Evolutionary conservation across 2,329 filamentous ascomycete species (phyloP), one percentile per base, ranked within the genome.

Genomic region (Leptographium procerum): DNA sequence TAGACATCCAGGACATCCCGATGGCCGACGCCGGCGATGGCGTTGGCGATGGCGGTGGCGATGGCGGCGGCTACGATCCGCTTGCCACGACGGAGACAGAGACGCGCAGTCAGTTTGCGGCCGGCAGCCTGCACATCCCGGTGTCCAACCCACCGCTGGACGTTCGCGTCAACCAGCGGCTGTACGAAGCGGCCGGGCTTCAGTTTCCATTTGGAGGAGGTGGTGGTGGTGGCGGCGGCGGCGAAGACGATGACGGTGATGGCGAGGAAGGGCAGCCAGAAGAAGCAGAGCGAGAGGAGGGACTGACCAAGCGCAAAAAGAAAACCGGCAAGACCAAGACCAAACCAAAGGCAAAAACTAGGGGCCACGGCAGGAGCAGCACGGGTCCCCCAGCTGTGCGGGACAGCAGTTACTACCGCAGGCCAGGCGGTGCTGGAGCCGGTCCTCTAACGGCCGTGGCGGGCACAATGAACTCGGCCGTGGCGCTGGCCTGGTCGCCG

Each of bases 401-500:
- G 14, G 26, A 29, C 22, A 28, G 47, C 26, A 16, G 43, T 53
- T n/a, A 55, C 22, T 51, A 34, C 33, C 36, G 54, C 2, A 56
- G 54, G 28, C 55, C 60, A 3, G 31, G 65, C 1, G 79, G 78
- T 13, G 77, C 75, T 4, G 79, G 79, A 0, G 66, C 64, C 5
- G 75, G 75, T 3, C 62, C 72, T 2, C 72, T 81, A 43, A 77
- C 77, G 0, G 74, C 74, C 19, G 72, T 73, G 2, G 80, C 79
- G 4, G 72, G 72, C 52, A 76, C 77, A 4, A 71, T 84, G 64
- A 82, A 80, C 61, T 80, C 84, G 63, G 74, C 80, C 19, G 73
- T 82, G 16, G 68, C 72, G 10, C 62, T 83, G 24, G 77, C 74
- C 53, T 84, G 81, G 81, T 83, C 80, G n/a, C 80, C 81, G 0